Base-by-base conservation (phyloP, 371 early-diverging fungal genomes). In the Coemansia sp. region DNA sequence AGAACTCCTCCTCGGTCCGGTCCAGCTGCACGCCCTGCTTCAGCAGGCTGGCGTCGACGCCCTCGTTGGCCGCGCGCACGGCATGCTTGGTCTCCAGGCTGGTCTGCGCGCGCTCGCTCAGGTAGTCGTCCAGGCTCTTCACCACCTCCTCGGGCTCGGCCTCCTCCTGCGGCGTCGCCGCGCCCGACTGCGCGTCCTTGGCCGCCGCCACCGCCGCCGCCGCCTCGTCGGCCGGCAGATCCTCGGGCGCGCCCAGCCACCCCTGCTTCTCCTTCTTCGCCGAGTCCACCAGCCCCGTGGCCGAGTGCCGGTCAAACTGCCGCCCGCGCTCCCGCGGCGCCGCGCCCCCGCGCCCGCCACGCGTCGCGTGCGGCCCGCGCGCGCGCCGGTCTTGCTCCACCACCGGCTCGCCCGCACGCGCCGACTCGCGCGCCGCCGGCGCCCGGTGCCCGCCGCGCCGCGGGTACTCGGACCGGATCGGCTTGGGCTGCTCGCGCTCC, bases 1-100 rank as follows among this genome's bases (percentile, higher is more conserved):
- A 77, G 59, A 70, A 71, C 8, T 64, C 69, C 57, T 70, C 78
- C 47, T 76, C 70, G 36, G 57, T 55, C 45, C 55, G 65, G 31
- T 32, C 36, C 58, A 77, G 58, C n/a, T 57, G 55, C 31, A 67
- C 57, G n/a, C 50, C 47, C 16, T 41, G 52, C 77, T 77, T 77
- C 41, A 77, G 64, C 61, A 63, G 67, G 58, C 43, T 68, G 61
- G 66, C 52, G 60, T 77, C 78, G 39, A 77, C 77, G 34, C 68
- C 78, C 67, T 77, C 77, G 67, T 77, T 77, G 63, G 78, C 77
- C 67, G 76, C 77, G 59, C 78, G 77, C 48, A 68, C 48, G 16
- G 39, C 42, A 30, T 59, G 74, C 40, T 57, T 56, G 45, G 56
- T 34, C 35, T 64, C 76, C 10, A 71, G 32, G 10, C 43, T 16